Evolutionary conservation across 192 early-diverging fungal species (phyloP).

Genomic region (Linnemannia zychae): DNA sequence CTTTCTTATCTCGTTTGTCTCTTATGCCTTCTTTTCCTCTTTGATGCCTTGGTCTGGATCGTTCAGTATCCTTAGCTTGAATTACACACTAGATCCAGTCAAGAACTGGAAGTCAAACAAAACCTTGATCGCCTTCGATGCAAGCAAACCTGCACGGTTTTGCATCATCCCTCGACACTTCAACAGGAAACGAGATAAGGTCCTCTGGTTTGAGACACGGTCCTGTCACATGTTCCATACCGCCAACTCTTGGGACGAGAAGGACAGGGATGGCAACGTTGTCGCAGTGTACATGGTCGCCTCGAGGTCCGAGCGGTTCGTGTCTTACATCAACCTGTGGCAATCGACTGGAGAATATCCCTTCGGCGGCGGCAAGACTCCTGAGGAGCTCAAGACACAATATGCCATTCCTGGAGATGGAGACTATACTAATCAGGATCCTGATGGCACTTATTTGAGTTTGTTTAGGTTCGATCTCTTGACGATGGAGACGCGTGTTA

Average conservation of each 20-base stretch:
- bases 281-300: slow-evolving; percentile 41
- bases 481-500: slow-evolving; percentile 32
- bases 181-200: slow-evolving; percentile 22
- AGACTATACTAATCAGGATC: slow-evolving; percentile 29
- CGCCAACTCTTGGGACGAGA: slow-evolving; percentile 50
- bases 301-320: slow-evolving; percentile 31
- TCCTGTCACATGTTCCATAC: slow-evolving; percentile 55
- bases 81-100: slow-evolving; percentile 4
- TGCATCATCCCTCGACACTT: slow-evolving; percentile 53
- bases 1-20: not conserved
- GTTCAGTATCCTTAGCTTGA: slow-evolving; percentile 28
- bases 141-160: slow-evolving; percentile 21
- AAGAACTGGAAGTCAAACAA: slow-evolving; percentile 20
- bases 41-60: not conserved
- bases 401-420: slow-evolving; percentile 27
- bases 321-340: slow-evolving; percentile 38
- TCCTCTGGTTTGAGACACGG: slow-evolving; percentile 44
- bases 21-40: not conserved
- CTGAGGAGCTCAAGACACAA: slow-evolving; percentile 13
- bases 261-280: slow-evolving; percentile 36
- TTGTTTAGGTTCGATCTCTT: slow-evolving; percentile 50
- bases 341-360: not conserved
- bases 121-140: slow-evolving; percentile 33
- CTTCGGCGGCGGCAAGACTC: slow-evolving; percentile 34
- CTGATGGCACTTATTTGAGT: slow-evolving; percentile 37